A percentile compares a stretch with the other conserved stretches of the same genome.
phyloP scores from a whole-genome alignment of 768 basidiomycete species.

The Melanogaster broomeanus region DNA sequence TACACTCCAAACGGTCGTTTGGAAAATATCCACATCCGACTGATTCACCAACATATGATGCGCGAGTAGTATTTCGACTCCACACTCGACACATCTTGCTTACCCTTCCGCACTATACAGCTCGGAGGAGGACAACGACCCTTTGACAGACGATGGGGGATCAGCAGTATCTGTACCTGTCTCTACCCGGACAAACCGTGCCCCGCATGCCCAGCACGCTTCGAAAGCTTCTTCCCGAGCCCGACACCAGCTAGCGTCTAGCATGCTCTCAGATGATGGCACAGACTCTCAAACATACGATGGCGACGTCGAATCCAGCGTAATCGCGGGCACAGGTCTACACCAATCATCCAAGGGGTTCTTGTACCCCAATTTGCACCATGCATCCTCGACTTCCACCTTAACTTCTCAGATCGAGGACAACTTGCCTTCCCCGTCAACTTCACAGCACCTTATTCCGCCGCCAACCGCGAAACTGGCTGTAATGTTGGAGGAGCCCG shows the following conservation, averaged over 20 bases:
- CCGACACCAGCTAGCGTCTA: conserved; percentile 57
- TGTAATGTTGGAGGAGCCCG: conserved; percentile 42
- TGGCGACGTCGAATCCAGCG: conserved; percentile 83
- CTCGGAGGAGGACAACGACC: conserved; percentile 89
- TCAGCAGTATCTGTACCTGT: conserved; percentile 51
- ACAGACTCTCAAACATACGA: conserved; percentile 89
- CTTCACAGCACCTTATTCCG: conserved; percentile 20
- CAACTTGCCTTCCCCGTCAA: conserved; percentile 12
- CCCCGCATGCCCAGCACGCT: conserved; percentile 28
- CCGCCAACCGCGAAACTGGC: conserved; percentile 32
- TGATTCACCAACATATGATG: conserved; percentile 79
- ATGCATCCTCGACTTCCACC: conserved; percentile 54
- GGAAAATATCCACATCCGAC: conserved; percentile 62
- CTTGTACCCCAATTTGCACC: conserved; percentile 34
- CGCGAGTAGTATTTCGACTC: conserved; percentile 39
- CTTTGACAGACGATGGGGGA: conserved; percentile 73
- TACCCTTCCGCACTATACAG: conserved; percentile 35
- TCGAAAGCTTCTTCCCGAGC: conserved; percentile 25
- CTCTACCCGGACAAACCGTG: conserved; percentile 22
- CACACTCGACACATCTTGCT: conserved; percentile 6
- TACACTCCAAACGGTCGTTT: conserved; percentile 61
- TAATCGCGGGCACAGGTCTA: conserved; percentile 55
- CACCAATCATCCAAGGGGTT: conserved; percentile 30
- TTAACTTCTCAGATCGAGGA: conserved; percentile 45
- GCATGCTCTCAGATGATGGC: conserved; percentile 66